Evolutionary conservation across 495 filamentous ascomycete genomes (phyloP), one percentile per base, ranked within the genome.

Genomic region (Penicillium robsamsonii): DNA sequence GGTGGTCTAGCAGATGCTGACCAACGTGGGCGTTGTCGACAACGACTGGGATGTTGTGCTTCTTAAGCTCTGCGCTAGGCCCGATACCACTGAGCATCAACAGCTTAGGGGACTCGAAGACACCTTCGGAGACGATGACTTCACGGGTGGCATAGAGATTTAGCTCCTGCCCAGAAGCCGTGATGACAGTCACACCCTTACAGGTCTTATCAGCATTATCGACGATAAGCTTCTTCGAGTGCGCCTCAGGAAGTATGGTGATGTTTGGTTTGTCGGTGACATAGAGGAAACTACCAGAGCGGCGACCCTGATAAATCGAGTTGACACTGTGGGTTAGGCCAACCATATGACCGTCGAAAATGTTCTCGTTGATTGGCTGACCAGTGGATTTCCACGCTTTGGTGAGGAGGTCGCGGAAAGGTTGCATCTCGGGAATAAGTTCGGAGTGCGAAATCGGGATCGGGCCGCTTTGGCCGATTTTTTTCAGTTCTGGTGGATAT

Each of bases 1-100:
- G 71, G 58, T 86, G 83, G 60, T 88, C 84, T 0, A 82, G 68
- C 1, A 86, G 75, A 64, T 85, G 80, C 60, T 82, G 72, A 3
- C 84, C 84, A 40, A 87, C 76, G 25, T 75, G 70, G 12, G 74
- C 72, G 1, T 75, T 64, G 5, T 81, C 70, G 1, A 76, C 61
- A 17, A 84, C 58, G 0, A 76, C 47, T 0, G 73, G 63, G 55
- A 88, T 83, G 2, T 61, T 62, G 59, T 78, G 77, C 53, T 79
- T 69, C 13, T 64, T 45, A 3, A 88, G 74, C 52, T 84, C 77
- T 0, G 58, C 59, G 5, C 63, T 52, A 0, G 64, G 68, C 5
- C 79, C 78, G 20, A 81, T 61, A 22, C 78, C 79, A 12, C 72
- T 76, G 12, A 79, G 70, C 70, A 78, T 76, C 24, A 82, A 68